These are phyloP conservation scores for Simplicillium sp. DNA, from an alignment of 2,329 filamentous ascomycete species.

Conservation along the genomic window DNA sequence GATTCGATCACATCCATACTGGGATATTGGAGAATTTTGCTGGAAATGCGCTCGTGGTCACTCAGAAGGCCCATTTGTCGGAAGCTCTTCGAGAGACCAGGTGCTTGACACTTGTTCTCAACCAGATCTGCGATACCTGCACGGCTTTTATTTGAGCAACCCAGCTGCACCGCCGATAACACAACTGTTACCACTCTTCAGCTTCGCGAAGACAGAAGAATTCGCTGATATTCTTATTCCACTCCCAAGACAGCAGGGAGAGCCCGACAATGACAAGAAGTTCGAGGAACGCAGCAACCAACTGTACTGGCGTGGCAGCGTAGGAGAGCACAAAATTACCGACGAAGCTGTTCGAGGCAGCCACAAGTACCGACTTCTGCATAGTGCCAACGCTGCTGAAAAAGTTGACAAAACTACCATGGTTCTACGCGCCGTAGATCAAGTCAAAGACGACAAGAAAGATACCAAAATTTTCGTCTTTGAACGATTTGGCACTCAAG, in stretches of 20 bases:
- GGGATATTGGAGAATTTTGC: conserved; percentile 58
- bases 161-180: conserved; percentile 52
- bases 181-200: conserved; percentile 65
- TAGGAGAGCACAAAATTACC: conserved; percentile 43
- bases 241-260: conserved; percentile 36
- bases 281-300: conserved; percentile 55
- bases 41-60: conserved; percentile 52
- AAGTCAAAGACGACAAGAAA: conserved; percentile 21
- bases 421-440: conserved; percentile 36
- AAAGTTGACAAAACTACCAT: conserved; percentile 38
- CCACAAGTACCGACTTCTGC: conserved; percentile 62
- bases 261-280: conserved; percentile 29
- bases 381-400: conserved; percentile 54
- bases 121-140: conserved; percentile 63
- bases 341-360: conserved; percentile 53
- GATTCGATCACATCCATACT: conserved; percentile 47
- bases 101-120: conserved; percentile 66
- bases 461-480: conserved; percentile 39
- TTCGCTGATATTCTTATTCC: conserved; percentile 75
- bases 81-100: conserved; percentile 26
- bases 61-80: conserved; percentile 56
- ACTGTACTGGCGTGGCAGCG: conserved; percentile 68
- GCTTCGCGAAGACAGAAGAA: conserved; percentile 59
- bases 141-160: conserved; percentile 62
- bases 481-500: conserved; percentile 38